phyloP scores from a whole-genome alignment of 2,329 filamentous ascomycete species.

The Botryotinia narcissicola region DNA sequence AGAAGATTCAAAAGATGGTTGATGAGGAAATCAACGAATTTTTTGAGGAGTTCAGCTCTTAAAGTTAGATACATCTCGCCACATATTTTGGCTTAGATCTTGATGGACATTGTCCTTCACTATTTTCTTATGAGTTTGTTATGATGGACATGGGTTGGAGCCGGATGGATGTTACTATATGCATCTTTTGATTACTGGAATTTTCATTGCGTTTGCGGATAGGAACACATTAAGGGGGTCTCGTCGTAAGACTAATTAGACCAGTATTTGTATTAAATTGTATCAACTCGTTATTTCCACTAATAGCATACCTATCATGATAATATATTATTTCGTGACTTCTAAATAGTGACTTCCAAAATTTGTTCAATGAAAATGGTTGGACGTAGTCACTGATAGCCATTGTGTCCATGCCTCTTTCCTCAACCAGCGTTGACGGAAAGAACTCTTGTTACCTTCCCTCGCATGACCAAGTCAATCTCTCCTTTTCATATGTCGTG shows the following conservation, averaged over 20 bases:
- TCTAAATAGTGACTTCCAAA: not conserved
- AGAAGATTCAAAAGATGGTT: conserved; percentile 61
- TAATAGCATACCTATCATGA: not conserved
- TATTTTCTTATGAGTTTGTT: conserved; percentile 31
- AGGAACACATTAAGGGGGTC: conserved; percentile 17
- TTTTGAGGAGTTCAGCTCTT: conserved; percentile 47
- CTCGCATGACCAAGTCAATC: conserved; percentile 29
- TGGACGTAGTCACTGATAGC: not conserved
- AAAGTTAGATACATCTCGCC: conserved; percentile 27
- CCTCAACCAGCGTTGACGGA: conserved; percentile 16
- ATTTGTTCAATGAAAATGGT: not conserved
- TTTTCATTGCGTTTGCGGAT: conserved; percentile 33
- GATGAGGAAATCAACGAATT: conserved; percentile 61
- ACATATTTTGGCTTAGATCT: conserved; percentile 28
- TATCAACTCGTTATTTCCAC: conserved; percentile 17
- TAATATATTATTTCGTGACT: not conserved
- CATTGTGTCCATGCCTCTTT: conserved; percentile 11
- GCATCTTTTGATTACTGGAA: conserved; percentile 35
- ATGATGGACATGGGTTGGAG: conserved; percentile 35
- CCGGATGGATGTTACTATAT: conserved; percentile 33
- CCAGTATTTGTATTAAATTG: conserved; percentile 24
- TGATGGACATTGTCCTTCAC: conserved; percentile 23
- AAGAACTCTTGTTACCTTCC: not conserved
- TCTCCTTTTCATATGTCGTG: conserved; percentile 41
- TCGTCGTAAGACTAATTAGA: conserved; percentile 30